These are phyloP conservation scores for Viola pubescens DNA, from an alignment of 441 rosid species.

Conservation along the genomic window DNA sequence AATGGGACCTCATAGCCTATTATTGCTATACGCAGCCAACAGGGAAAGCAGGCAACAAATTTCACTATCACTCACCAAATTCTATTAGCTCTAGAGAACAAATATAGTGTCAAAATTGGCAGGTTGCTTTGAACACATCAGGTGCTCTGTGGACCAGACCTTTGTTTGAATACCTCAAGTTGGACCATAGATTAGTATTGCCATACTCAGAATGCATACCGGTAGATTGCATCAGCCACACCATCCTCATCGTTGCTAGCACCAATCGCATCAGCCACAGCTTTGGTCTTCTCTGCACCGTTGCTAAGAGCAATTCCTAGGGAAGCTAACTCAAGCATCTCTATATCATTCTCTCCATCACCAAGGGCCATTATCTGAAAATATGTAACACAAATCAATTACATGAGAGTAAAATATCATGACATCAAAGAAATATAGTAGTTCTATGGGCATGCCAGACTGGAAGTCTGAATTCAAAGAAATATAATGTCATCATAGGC, in stretches of 20 bases:
- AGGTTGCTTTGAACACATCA: constrained; percentile 1
- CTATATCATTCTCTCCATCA: constrained; percentile 85
- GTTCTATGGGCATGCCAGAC: background rate
- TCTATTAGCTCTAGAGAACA: background rate
- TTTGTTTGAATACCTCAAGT: background rate
- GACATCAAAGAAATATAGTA: background rate
- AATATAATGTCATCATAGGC: background rate
- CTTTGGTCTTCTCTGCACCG: constrained; percentile 80
- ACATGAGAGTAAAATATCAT: background rate
- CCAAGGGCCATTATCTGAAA: constrained; percentile 87
- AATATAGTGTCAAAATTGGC: constrained; percentile 8
- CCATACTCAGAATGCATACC: constrained; percentile 53
- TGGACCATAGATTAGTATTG: background rate
- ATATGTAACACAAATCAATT: constrained; percentile 1
- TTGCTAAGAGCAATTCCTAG: constrained; percentile 77
- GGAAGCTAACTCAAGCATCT: constrained; percentile 86
- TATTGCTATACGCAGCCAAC: too few species aligned
- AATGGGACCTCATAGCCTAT: too few species aligned
- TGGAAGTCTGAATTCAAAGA: background rate
- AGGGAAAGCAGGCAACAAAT: too few species aligned
- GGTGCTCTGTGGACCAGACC: background rate
- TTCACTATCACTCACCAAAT: too few species aligned
- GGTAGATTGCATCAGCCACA: constrained; percentile 80
- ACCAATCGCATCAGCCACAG: constrained; percentile 68
- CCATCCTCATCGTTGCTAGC: constrained; percentile 83